Base-by-base conservation (phyloP, 192 early-diverging fungal species). In the Rhizophagus sp. region DNA sequence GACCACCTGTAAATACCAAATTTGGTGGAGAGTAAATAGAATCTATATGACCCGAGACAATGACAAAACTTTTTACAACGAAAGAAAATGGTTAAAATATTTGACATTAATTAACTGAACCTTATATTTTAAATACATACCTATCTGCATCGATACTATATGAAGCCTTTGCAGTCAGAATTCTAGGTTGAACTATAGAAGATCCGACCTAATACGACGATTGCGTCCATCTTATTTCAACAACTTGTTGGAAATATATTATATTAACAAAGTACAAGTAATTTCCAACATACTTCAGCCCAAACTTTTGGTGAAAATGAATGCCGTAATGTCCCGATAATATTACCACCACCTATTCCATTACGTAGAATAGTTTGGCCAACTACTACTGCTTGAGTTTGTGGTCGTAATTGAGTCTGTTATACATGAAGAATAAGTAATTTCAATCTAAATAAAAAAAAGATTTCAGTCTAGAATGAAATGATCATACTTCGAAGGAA, bases 321-420 rank as follows among this genome's bases (percentile, higher is more conserved):
- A 83, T 96, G 94, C 3, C 92, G 90, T 41, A 97, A 75, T 15
- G 94, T 95, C 25, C 90, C 96, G 17, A 92, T 80, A 34, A 97
- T 85, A 71, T 91, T 96, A 61, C 94, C 95, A 2, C 89, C 89
- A 57, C 95, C 93, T 79, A 93, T 83, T 33, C 92, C 90, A 61
- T 90, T 90, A 65, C 90, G 82, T 33, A 93, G 79, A 13, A 91
- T 83, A 88, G 92, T 92, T 22, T 89, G 86, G 30, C 91, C 93
- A 50, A 87, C 84, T 25, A 95, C 68, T 4, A 84, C 80, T 17
- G 85, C 82, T 27, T 87, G 81, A 3, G 91, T 88, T 67, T 85
- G 79, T 22, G 86, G 81, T 27, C 86, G 82, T 44, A 95, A 78
- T 75, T 87, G 87, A 2, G 89, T 89, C 87, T 91, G 75, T n/a